Base-by-base conservation (phyloP, 306 rosid genomes). In the Sechiopsis laciniata region DNA sequence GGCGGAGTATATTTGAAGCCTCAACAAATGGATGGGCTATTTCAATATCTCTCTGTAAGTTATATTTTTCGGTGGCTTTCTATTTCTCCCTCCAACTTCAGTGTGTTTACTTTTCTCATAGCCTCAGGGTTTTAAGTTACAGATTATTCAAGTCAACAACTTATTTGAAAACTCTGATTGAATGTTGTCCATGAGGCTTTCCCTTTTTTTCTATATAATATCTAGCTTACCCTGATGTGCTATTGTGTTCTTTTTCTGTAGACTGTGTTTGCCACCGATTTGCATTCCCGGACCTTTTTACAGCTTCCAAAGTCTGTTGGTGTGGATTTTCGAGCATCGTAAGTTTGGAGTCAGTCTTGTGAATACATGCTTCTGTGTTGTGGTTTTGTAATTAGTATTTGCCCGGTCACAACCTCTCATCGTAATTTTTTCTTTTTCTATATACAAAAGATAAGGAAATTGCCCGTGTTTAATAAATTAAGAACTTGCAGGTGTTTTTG, bases 321-420 rank as follows among this genome's bases (percentile, higher is more conserved):
- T 78, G 98, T 90, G 67, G 98, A 94, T 78, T 94, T 94, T 73
- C 96, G 98, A 77, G 98, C 98, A 54, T 90, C 98, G 98, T 94
- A 86, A 87, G 98, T 85, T 74, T 26, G 17, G 1, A 16, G 40
- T 29, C 42, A 9, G 48, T 42, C 48, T 67, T 21, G 37, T 45
- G 54, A 19, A 19, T 67, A 2, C 14, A 67, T 7, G 22, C 15
- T 7, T 46, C 15, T 67, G 4, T 45, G 16, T n/a, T n/a, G n/a
- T n/a, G n/a, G n/a, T n/a, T n/a, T n/a, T n/a, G n/a, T n/a, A n/a
- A n/a, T n/a, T n/a, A n/a, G n/a, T n/a, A n/a, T n/a, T n/a, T n/a
- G n/a, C n/a, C n/a, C n/a, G n/a, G n/a, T n/a, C n/a, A n/a, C n/a
- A n/a, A 42, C 53, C 29, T 10, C 55, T 20, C 8, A 17, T 40